Conservation (phyloP, 805 yeast genomes). For the Candida nonsorbophila region DNA sequence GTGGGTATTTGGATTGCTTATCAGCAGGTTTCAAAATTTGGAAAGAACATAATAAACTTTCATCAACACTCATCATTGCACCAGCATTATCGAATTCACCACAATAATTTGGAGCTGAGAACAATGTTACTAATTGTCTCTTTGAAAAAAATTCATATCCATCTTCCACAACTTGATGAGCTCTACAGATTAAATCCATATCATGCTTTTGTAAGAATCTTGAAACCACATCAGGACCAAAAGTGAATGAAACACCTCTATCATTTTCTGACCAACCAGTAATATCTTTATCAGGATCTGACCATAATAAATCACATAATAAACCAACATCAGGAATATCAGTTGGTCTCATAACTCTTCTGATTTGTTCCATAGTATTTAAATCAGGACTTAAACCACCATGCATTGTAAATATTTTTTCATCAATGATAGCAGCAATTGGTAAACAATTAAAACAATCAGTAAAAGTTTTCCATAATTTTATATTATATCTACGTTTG, state of each 20-base stretch:
- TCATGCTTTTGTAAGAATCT: conserved; percentile 95
- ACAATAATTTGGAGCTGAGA: conserved; percentile 97
- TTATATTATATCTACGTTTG: conserved; percentile 95
- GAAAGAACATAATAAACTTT: conserved; percentile 91
- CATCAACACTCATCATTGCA: conserved; percentile 99
- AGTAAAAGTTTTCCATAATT: conserved; percentile 97
- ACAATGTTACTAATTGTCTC: conserved; percentile 91
- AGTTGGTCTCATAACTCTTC: conserved; percentile 98
- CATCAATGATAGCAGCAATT: conserved; percentile 96
- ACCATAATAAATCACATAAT: conserved; percentile 94
- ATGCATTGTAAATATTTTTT: conserved; percentile 97
- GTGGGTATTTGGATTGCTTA: conserved; percentile 72
- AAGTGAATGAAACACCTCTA: conserved; percentile 98
- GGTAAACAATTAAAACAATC: conserved; percentile 98
- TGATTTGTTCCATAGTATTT: conserved; percentile 96
- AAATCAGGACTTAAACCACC: conserved; percentile 97
- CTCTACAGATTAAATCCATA: conserved; percentile 96
- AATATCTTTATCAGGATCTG: conserved; percentile 97
- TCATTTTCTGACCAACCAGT: conserved; percentile 99
- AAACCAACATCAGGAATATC: conserved; percentile 98
- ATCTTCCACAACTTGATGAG: conserved; percentile 98
- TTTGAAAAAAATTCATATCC: conserved; percentile 97
- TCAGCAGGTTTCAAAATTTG: conserved; percentile 97
- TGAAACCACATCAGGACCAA: conserved; percentile 98
- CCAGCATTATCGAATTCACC: conserved; percentile 99